Percentiles rank a stretch among this genome's conserved stretches.
Evolutionary conservation across 129 eudicot species (phyloP).

Genomic region (Heracleum sosnowskyi): DNA sequence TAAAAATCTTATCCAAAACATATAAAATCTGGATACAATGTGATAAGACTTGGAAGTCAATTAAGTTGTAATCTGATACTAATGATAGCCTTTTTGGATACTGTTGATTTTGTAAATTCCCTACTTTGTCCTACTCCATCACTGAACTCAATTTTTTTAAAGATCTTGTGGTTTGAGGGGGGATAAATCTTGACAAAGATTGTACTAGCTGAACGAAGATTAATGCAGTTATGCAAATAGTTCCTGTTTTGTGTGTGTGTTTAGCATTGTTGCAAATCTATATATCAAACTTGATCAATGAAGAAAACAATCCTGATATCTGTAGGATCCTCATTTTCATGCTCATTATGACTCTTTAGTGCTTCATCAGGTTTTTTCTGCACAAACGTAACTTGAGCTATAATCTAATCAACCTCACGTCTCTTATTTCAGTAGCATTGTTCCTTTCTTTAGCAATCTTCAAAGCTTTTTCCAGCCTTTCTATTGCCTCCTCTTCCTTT

Average conservation of each 20-base stretch:
- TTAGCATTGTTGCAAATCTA: too few relatives aligned
- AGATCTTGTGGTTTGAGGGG: too few relatives aligned
- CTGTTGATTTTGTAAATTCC: too few relatives aligned
- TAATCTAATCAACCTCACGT: slow-evolving; percentile 54
- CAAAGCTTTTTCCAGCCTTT: slow-evolving; percentile 48
- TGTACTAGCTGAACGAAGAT: background rate
- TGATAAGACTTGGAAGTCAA: background rate
- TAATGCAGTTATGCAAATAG: too few relatives aligned
- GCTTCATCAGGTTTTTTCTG: slow-evolving; percentile 72
- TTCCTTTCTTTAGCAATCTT: slow-evolving; percentile 44
- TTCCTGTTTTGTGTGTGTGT: too few relatives aligned
- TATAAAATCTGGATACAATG: background rate
- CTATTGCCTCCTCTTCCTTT: slow-evolving; percentile 37
- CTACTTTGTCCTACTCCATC: too few relatives aligned
- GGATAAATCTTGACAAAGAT: too few relatives aligned
- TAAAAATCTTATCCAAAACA: background rate
- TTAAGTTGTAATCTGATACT: background rate
- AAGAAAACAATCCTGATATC: slow-evolving; percentile 70
- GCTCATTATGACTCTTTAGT: slow-evolving; percentile 53
- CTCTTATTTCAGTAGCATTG: slow-evolving; percentile 58
- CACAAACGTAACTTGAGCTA: slow-evolving; percentile 59
- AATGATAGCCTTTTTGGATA: too few relatives aligned
- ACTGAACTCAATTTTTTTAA: too few relatives aligned
- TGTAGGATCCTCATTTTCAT: slow-evolving; percentile 49
- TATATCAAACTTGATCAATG: background rate